Percentiles rank a stretch among this genome's conserved stretches.
These are phyloP conservation scores for Ophiosphaerella herpotricha DNA, from an alignment of 2,329 filamentous ascomycete genomes.

Conservation along the genomic window DNA sequence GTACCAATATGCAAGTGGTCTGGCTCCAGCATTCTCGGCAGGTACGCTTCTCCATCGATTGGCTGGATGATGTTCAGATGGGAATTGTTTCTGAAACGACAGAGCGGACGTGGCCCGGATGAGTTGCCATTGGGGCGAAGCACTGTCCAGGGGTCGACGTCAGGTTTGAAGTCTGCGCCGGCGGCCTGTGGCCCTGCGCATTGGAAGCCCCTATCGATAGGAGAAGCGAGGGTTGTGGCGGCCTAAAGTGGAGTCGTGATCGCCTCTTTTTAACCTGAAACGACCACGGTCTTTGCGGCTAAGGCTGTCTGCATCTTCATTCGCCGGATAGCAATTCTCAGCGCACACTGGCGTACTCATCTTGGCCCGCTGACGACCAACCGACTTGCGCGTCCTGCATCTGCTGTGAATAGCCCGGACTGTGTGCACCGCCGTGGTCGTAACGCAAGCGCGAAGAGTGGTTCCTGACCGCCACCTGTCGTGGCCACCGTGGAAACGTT, in stretches of 20 bases:
- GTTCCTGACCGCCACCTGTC: conserved; percentile 4
- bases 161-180: conserved; percentile 22
- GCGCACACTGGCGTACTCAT: conserved; percentile 16
- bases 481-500: background rate
- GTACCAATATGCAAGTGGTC: conserved; percentile 19
- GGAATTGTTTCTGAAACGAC: conserved; percentile 40
- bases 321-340: conserved; percentile 18
- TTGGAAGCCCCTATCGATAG: conserved; percentile 33
- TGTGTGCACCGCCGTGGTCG: conserved; percentile 23
- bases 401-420: conserved; percentile 11
- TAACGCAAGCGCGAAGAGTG: conserved; percentile 16
- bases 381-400: conserved; percentile 13
- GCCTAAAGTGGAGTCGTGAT: conserved; percentile 24
- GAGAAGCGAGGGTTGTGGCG: conserved; percentile 7
- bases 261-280: conserved; percentile 29
- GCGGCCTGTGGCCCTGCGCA: conserved; percentile 20
- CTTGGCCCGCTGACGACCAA: conserved; percentile 17
- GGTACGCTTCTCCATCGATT: conserved; percentile 31
- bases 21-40: conserved; percentile 24
- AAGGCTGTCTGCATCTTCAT: conserved; percentile 16
- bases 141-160: conserved; percentile 23
- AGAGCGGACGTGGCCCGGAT: conserved; percentile 23
- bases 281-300: conserved; percentile 10
- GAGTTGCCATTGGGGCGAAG: conserved; percentile 19
- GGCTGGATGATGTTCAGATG: conserved; percentile 21